These are phyloP conservation scores for Naganishia albida DNA, from an alignment of 1,284 basidiomycete species.

Conservation along the genomic window DNA sequence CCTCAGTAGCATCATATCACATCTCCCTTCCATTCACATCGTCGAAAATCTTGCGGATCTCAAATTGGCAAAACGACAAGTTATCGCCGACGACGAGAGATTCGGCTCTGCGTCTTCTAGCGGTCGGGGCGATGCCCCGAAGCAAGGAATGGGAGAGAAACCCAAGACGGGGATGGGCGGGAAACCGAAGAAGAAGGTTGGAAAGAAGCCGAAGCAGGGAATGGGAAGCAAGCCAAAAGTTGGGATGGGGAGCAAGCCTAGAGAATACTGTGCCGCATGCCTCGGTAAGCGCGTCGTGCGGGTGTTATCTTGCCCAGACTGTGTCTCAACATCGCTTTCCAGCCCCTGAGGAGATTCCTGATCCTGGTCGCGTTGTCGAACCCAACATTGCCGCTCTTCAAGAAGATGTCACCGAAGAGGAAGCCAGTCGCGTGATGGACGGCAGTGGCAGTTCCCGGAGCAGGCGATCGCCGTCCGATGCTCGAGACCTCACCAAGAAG, in stretches of 20 bases:
- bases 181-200: slow-evolving; percentile 5
- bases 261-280: slow-evolving; percentile 7
- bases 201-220: slow-evolving; percentile 9
- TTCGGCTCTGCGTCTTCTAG: slow-evolving; percentile 5
- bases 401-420: not conserved
- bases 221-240: not conserved
- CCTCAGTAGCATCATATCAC: not conserved
- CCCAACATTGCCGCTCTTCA: not conserved
- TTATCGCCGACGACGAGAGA: not conserved
- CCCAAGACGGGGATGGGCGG: slow-evolving; percentile 11
- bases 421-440: not conserved
- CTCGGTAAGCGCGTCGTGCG: not conserved
- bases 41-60: not conserved
- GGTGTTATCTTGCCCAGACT: no score
- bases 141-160: slow-evolving; percentile 8
- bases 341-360: not conserved
- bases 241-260: slow-evolving; percentile 1
- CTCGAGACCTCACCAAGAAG: not conserved
- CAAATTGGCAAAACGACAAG: not conserved
- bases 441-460: not conserved
- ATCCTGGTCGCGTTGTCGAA: not conserved
- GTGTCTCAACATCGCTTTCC: no score
- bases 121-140: slow-evolving; percentile 11
- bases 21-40: not conserved
- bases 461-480: not conserved